These are phyloP conservation scores for Catenaria anguillulae DNA, from an alignment of 371 early-diverging fungal genomes.

Conservation along the genomic window DNA sequence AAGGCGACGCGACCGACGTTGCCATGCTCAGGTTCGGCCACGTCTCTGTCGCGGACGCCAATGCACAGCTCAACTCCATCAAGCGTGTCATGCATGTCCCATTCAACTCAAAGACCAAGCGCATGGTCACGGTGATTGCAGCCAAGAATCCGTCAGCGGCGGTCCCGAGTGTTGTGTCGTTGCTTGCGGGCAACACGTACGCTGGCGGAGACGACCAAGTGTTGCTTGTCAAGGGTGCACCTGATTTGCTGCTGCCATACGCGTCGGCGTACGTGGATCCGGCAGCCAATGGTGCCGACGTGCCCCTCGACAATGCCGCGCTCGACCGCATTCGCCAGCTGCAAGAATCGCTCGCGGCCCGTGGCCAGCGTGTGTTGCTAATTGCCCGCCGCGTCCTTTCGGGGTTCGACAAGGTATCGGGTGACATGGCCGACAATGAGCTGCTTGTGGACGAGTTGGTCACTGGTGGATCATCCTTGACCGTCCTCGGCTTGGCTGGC, in stretches of 20 bases:
- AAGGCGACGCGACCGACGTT: constrained; percentile 63
- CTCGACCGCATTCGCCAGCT: constrained; percentile 18
- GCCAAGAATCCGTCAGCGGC: constrained; percentile 9
- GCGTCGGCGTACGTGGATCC: constrained; percentile 25
- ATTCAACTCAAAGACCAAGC: constrained; percentile 54
- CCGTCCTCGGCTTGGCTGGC: constrained; percentile 44
- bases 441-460: constrained; percentile 1
- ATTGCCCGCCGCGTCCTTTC: constrained; percentile 11
- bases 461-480: constrained; percentile 24
- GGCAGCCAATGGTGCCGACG: constrained; percentile 14
- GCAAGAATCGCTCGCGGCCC: constrained; percentile 41
- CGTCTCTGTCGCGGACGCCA: constrained; percentile 8
- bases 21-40: constrained; percentile 49
- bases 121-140: constrained; percentile 39
- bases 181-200: constrained; percentile 1
- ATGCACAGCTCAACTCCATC: constrained; percentile 8
- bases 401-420: background rate
- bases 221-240: constrained; percentile 57
- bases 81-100: constrained; percentile 36
- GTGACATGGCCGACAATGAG: background rate
- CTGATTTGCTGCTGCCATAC: constrained; percentile 45
- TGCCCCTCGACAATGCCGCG: constrained; percentile 25
- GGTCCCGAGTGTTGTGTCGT: background rate
- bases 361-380: constrained; percentile 52
- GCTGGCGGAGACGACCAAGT: constrained; percentile 12